Conservation (phyloP, 1,139 yeast genomes). For the Chernovozyma sophiae-reginae region DNA sequence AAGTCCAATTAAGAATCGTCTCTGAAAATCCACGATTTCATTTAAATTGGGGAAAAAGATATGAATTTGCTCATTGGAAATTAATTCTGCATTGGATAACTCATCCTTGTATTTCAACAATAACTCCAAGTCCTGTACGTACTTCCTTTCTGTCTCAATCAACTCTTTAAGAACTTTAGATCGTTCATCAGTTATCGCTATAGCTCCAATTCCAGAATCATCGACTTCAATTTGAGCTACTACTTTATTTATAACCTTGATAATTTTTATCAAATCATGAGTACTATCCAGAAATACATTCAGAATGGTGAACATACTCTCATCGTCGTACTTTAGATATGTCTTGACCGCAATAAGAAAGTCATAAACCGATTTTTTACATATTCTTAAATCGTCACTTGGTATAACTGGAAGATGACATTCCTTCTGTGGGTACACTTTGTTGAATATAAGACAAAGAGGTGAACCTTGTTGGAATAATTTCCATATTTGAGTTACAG, state of each 20-base stretch:
- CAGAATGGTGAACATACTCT: conserved; percentile 76
- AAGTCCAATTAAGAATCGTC: conserved; percentile 80
- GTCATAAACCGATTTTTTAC: conserved; percentile 88
- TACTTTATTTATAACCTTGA: conserved; percentile 64
- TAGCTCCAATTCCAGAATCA: conserved; percentile 18
- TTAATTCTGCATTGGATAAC: conserved; percentile 57
- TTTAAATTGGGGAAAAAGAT: conserved; percentile 81
- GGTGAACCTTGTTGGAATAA: conserved; percentile 92
- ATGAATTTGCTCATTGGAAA: conserved; percentile 78
- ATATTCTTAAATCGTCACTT: conserved; percentile 75
- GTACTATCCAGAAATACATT: conserved; percentile 85
- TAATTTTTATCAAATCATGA: conserved; percentile 68
- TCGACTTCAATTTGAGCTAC: conserved; percentile 14
- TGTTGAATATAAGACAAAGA: conserved; percentile 76
- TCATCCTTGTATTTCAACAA: conserved; percentile 66
- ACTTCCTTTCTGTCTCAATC: conserved; percentile 85
- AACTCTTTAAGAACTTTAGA: conserved; percentile 82
- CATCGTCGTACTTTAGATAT: conserved; percentile 71
- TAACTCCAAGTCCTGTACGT: conserved; percentile 83
- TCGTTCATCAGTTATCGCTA: conserved; percentile 47
- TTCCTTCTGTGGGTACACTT: conserved; percentile 34
- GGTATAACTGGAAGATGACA: conserved; percentile 51
- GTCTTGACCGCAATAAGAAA: conserved; percentile 84
- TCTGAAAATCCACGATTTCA: conserved; percentile 86
- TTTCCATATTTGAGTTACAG: conserved; percentile 88